Evolutionary conservation across 2,329 filamentous ascomycete genomes (phyloP).

Genomic region (Septoria petroselini): DNA sequence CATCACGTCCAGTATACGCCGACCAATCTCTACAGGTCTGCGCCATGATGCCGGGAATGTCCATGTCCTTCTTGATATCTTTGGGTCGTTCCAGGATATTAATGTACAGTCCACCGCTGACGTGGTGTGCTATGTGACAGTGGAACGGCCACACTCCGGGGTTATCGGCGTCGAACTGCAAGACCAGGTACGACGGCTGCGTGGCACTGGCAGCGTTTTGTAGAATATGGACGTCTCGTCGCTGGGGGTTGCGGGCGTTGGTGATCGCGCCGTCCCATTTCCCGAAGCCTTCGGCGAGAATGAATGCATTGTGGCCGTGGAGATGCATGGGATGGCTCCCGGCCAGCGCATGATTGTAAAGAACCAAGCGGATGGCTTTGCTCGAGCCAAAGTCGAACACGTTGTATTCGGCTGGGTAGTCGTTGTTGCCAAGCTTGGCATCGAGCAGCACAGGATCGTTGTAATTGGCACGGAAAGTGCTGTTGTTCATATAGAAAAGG

Average conservation of each 20-base stretch:
- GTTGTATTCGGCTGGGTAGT: slow-evolving; percentile 37
- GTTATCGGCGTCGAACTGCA: slow-evolving; percentile 51
- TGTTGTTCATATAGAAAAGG: slow-evolving; percentile 54
- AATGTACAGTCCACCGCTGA: slow-evolving; percentile 34
- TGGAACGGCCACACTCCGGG: slow-evolving; percentile 44
- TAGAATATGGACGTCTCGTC: slow-evolving; percentile 52
- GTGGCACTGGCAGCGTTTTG: slow-evolving; percentile 34
- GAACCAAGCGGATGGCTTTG: slow-evolving; percentile 41
- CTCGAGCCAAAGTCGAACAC: slow-evolving; percentile 44
- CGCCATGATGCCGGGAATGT: slow-evolving; percentile 33
- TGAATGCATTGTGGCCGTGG: slow-evolving; percentile 50
- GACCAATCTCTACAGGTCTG: slow-evolving; percentile 39
- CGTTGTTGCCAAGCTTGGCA: slow-evolving; percentile 37
- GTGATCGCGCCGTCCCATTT: slow-evolving; percentile 40
- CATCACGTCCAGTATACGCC: slow-evolving; percentile 30
- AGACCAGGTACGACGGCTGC: slow-evolving; percentile 37
- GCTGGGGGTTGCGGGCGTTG: slow-evolving; percentile 50
- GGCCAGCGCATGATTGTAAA: slow-evolving; percentile 39
- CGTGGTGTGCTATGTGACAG: slow-evolving; percentile 40
- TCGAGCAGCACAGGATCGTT: slow-evolving; percentile 41
- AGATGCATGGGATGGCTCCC: slow-evolving; percentile 54
- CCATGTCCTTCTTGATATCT: slow-evolving; percentile 29
- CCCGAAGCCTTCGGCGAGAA: slow-evolving; percentile 43
- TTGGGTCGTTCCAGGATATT: slow-evolving; percentile 35
- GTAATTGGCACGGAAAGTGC: slow-evolving; percentile 52